Base-by-base conservation (phyloP, 495 filamentous ascomycete genomes). In the Darksidea phi region DNA sequence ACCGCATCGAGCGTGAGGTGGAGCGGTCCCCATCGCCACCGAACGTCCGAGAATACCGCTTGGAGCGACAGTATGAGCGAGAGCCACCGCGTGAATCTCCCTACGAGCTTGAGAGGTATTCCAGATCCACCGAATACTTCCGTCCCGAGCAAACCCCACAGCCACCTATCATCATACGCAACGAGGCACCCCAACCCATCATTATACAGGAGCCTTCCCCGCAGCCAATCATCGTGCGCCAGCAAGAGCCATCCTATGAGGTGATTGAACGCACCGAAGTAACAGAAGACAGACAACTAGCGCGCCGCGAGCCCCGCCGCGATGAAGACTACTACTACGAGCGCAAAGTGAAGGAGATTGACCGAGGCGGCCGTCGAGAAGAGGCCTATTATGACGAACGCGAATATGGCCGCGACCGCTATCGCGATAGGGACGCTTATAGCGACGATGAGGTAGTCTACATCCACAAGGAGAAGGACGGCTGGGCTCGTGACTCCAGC, bases 241-340 rank as follows among this genome's bases (percentile, higher is more conserved):
- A 71, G 12, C 78, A 86, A 34, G 85, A 91, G 60, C 82, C 86
- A 46, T 79, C 82, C 5, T 88, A 84, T 66, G 86, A 87, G 51
- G 72, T 91, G 55, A 80, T 90, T 57, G 80, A 87, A 47, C 85
- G 86, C 48, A 80, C 86, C 21, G 84, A 87, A 59, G 65, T 73
- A 8, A 69, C 70, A 1, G 77, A 82, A 38, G 70, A 77, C 34
- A 75, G 79, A 18, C 77, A 82, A 45, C 63, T 82, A 38, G 74
- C 62, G 17, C 67, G 67, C 59, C 64, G 71, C 38, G 74, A 77
- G 38, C 67, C 67, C 21, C 48, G 67, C 25, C 49, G 71, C 21
- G 81, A 84, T 54, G 81, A 83, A 48, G 86, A 86, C 48, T 87
- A 89, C 64, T 86, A 87, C 67, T 84, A 86, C 63, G 80, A 86